Base-by-base conservation (phyloP, 371 early-diverging fungal genomes). In the Mortierella sp. region DNA sequence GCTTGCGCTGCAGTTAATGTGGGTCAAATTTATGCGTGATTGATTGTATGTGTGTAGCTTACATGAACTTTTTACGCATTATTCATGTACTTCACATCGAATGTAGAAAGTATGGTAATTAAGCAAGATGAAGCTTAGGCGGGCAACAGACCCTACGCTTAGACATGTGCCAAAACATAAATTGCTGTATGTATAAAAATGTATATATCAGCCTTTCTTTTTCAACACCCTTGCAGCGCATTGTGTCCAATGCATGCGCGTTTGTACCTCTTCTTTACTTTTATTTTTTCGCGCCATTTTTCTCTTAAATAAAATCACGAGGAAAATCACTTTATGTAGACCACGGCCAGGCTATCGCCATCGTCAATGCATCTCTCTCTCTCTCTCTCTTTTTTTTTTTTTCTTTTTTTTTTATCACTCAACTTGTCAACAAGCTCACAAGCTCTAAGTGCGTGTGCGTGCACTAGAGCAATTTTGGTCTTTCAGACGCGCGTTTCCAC, bases 261-360 rank as follows among this genome's bases (percentile, higher is more conserved):
- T 19, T 50, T 4, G 2, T 15, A 50, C 28, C 28, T 28, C 28
- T 28, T 28, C 1, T 28, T 28, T n/a, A n/a, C n/a, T n/a, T n/a
- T n/a, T n/a, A n/a, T n/a, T 16, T n/a, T 50, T 50, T 50, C 50
- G 50, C 50, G 50, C 50, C 50, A 50, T 50, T 50, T 50, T 50
- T 50, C 21, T 50, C 6, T 50, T n/a, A 50, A 50, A 50, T 15
- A 50, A 16, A 50, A 50, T 50, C 50, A 50, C 19, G 50, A 50
- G 50, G 50, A 21, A 5, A 50, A 28, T n/a, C 21, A 50, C 50
- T 50, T 50, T 50, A 50, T 10, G 10, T 13, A 41, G 13, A 28
- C 28, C 43, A 13, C 43, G 43, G 13, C 1, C 0, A 41, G 13
- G 43, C 13, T 13, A 41, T 41, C 28, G 28, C 28, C 28, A 28